Percentiles rank a stretch among this genome's conserved stretches.
Evolutionary conservation across 2,329 filamentous ascomycete species (phyloP).

Genomic region (Fonsecaea pedrosoi): DNA sequence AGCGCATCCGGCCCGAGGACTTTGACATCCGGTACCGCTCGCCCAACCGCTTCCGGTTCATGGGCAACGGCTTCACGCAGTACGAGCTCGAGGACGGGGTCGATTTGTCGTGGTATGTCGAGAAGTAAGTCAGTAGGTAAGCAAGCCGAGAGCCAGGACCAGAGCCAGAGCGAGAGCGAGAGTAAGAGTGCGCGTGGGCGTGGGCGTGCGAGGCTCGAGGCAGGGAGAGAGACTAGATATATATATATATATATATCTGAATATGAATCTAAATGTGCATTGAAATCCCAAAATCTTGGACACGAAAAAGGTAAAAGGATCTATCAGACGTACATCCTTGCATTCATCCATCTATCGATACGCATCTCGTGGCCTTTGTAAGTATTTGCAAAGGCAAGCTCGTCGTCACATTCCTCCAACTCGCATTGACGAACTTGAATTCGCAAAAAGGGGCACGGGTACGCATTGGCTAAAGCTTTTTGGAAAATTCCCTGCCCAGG

Average conservation of each 20-base stretch:
- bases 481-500: neutral
- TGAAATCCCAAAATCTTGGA: neutral
- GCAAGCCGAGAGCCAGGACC: too few relatives aligned
- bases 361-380: neutral
- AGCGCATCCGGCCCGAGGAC: constrained; percentile 44
- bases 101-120: constrained; percentile 43
- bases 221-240: neutral
- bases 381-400: neutral
- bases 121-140: neutral
- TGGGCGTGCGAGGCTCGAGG: too few relatives aligned
- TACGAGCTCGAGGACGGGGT: constrained; percentile 41
- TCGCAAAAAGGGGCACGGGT: neutral
- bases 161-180: too few relatives aligned
- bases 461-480: neutral
- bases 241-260: neutral
- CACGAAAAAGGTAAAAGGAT: neutral
- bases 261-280: neutral
- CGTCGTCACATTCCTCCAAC: neutral
- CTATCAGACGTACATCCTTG: too few relatives aligned
- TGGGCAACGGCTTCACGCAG: constrained; percentile 57
- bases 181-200: too few relatives aligned
- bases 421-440: neutral
- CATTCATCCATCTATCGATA: neutral
- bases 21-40: constrained; percentile 50
- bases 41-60: constrained; percentile 56